phyloP scores from a whole-genome alignment of 2,329 filamentous ascomycete species.

The Phialocephala subalpina region DNA sequence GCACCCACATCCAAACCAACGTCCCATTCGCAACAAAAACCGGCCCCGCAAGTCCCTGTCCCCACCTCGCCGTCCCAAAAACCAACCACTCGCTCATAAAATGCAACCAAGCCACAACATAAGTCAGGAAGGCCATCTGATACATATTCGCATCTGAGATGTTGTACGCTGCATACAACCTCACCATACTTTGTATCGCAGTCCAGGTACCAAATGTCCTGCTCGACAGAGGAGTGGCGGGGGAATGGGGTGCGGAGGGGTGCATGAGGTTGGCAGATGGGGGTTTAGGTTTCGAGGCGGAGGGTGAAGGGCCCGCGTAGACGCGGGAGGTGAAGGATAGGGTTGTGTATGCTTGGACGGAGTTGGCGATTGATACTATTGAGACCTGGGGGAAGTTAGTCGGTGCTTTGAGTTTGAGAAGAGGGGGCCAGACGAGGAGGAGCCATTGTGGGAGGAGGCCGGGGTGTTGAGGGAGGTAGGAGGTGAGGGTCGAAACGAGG shows the following conservation, averaged over 20 bases:
- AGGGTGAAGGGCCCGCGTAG: constrained; percentile 69
- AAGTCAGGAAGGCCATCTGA: constrained; percentile 70
- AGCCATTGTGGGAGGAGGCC: constrained; percentile 72
- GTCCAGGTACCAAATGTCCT: constrained; percentile 79
- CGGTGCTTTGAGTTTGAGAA: background rate
- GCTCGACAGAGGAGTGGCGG: constrained; percentile 73
- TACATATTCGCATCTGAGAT: constrained; percentile 66
- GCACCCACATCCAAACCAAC: constrained; percentile 69
- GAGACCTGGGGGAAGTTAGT: constrained; percentile 68
- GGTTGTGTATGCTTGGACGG: constrained; percentile 82
- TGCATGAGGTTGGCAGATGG: constrained; percentile 44
- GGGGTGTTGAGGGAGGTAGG: constrained; percentile 43
- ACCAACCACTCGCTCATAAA: constrained; percentile 78
- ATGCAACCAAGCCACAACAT: constrained; percentile 63
- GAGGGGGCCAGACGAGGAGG: constrained; percentile 59
- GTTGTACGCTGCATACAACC: constrained; percentile 74
- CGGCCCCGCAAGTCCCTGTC: constrained; percentile 62
- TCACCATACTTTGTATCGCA: constrained; percentile 64
- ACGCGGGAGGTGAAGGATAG: constrained; percentile 85
- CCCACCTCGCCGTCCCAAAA: constrained; percentile 77
- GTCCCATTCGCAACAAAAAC: constrained; percentile 57
- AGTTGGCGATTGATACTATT: constrained; percentile 83
- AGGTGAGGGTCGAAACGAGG: constrained; percentile 20
- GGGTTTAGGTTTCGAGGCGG: constrained; percentile 60
- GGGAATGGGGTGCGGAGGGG: constrained; percentile 80